Base-by-base conservation (phyloP, 352 stramenopile genomes). In the Phytophthora pini region DNA sequence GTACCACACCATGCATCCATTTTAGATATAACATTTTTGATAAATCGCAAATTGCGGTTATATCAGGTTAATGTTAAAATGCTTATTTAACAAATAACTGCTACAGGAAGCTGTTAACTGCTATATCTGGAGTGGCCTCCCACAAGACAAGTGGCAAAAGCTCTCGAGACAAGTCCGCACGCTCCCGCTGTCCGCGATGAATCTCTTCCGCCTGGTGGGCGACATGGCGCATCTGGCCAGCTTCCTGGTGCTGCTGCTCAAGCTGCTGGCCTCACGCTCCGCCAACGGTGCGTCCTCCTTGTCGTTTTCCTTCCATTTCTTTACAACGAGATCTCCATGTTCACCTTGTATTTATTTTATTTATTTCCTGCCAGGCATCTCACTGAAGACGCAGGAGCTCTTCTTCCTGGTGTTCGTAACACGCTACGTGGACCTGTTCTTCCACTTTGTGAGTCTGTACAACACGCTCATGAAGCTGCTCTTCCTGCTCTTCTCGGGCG, bases 391-490 rank as follows among this genome's bases (percentile, higher is more conserved):
- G 48, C 97, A 99, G 75, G 97, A 99, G 78, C 94, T 99, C 29
- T 99, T 99, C 82, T 94, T 99, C 62, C 68, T 99, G 10, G 97
- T 99, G 32, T 99, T 99, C 71, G 67, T 99, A 12, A 98, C 96
- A 20, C 93, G 92, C 45, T 99, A 99, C 83, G 72, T 99, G 50
- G 98, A 99, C 67, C 83, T 99, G 6, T 99, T 99, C 69, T 98
- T 94, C 66, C 87, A 94, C 78, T 96, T 91, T 60, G 87, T 97
- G 75, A 94, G 89, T 55, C 46, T 99, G 17, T 99, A 99, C 89
- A 99, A 99, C 80, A 98, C 92, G 27, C 65, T 90, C 47, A 99
- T 99, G 98, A 99, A 99, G 80, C 65, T 99, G 22, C 76, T 99
- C 8, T 99, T 99, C 80, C 96, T 99, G 52, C 74, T 77, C 43